These are phyloP conservation scores for Nicotiana paniculata DNA, from an alignment of 257 asterid species.

Conservation along the genomic window DNA sequence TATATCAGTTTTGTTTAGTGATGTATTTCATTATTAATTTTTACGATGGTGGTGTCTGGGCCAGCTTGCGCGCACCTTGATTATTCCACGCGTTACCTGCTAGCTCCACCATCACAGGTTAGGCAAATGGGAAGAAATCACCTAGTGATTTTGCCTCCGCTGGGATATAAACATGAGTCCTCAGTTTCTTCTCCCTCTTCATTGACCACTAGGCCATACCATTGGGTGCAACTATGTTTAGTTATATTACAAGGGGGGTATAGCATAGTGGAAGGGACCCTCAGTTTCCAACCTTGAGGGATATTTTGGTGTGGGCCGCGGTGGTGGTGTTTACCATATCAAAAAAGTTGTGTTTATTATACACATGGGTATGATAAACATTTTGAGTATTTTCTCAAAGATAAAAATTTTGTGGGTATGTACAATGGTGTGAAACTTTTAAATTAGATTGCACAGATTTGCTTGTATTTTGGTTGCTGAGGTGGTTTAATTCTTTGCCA, in stretches of 20 bases:
- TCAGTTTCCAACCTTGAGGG: background rate
- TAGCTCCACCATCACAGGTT: background rate
- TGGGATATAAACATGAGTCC: no score
- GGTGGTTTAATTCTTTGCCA: slow-evolving; percentile 21
- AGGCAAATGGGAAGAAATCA: no score
- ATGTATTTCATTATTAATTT: background rate
- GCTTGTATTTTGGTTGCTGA: slow-evolving; percentile 2
- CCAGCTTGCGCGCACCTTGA: no score
- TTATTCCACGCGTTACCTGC: no score
- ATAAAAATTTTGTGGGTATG: background rate
- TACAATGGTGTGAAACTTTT: background rate
- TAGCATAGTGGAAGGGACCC: background rate
- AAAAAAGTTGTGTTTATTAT: background rate
- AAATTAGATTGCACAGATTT: background rate
- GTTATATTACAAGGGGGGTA: background rate
- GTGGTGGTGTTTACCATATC: background rate
- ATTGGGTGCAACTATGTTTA: no score
- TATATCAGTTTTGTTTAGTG: background rate
- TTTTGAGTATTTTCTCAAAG: background rate
- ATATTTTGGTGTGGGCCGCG: background rate
- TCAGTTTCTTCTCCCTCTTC: no score
- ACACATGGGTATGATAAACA: background rate
- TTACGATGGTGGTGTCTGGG: no score
- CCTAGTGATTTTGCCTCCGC: no score
- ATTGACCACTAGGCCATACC: no score